Evolutionary conservation across 139 green algal genomes (phyloP).

Genomic region (Chlamydomonas sphaeroides): DNA sequence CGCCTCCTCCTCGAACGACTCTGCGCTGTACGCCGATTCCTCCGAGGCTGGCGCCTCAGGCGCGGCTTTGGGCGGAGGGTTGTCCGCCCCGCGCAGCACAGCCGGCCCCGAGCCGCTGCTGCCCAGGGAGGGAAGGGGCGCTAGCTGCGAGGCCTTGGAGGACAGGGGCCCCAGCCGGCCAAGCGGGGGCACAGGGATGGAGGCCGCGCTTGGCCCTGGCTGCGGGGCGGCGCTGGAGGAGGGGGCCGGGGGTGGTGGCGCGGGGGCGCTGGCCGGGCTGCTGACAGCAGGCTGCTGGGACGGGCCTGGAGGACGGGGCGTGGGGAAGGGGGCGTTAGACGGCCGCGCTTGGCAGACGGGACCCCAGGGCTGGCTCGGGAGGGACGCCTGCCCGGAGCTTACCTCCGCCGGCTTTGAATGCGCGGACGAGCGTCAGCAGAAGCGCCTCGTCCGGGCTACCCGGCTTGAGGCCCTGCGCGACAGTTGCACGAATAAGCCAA

Average conservation of each 20-base stretch:
- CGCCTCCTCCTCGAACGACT: neutral
- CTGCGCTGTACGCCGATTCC: neutral
- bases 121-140: neutral
- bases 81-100: neutral
- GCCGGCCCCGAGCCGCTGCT: neutral
- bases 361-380: no score
- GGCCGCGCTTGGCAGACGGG: no score
- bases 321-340: no score
- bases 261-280: neutral
- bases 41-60: neutral
- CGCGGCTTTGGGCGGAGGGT: neutral
- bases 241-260: neutral
- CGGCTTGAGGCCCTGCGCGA: constrained; percentile 3
- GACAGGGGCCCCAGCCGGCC: no score
- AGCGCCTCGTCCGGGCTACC: constrained; percentile 8
- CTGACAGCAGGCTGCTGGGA: neutral
- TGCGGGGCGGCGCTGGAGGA: neutral
- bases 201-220: neutral
- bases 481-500: no score
- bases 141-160: neutral
- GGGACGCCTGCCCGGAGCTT: no score
- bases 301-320: neutral
- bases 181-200: neutral
- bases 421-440: constrained; percentile 11
- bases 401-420: neutral